Evolutionary conservation across 108 stramenopile genomes (phyloP).

Genomic region (Cyclotella choctawhatcheeana): DNA sequence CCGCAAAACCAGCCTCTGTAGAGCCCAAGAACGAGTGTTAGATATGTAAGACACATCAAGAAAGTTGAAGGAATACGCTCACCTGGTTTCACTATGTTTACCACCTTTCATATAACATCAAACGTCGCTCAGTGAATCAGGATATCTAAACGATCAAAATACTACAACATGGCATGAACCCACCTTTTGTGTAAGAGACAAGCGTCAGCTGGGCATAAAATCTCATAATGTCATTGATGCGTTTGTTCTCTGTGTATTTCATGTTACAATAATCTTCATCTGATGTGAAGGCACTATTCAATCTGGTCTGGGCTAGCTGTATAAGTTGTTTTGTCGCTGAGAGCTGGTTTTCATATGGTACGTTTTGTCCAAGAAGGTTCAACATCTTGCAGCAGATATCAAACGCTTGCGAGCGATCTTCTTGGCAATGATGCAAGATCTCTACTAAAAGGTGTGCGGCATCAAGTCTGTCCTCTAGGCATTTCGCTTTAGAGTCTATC

Average conservation of each 20-base stretch:
- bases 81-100: background rate
- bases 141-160: too few species aligned
- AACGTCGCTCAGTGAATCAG: too few species aligned
- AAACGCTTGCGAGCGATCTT: conserved; percentile 14
- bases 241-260: conserved; percentile 12
- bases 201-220: conserved; percentile 26
- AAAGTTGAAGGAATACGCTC: too few species aligned
- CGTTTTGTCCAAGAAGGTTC: conserved; percentile 33
- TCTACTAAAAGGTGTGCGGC: conserved; percentile 24
- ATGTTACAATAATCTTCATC: conserved; percentile 14
- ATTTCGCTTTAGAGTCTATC: conserved; percentile 15
- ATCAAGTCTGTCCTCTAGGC: conserved; percentile 41
- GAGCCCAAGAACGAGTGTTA: too few species aligned
- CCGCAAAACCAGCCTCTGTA: background rate
- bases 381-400: conserved; percentile 31
- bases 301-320: conserved; percentile 11
- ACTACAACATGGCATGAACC: too few species aligned
- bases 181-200: background rate
- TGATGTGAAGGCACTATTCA: background rate
- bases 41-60: too few species aligned
- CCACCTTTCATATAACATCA: too few species aligned
- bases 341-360: conserved; percentile 13
- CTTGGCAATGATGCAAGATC: background rate
- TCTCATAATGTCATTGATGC: conserved; percentile 8
- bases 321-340: background rate